Evolutionary conservation across 139 green algal genomes (phyloP), one percentile per base, ranked within the genome.

Genomic region (Pycnococcus provasolii): DNA sequence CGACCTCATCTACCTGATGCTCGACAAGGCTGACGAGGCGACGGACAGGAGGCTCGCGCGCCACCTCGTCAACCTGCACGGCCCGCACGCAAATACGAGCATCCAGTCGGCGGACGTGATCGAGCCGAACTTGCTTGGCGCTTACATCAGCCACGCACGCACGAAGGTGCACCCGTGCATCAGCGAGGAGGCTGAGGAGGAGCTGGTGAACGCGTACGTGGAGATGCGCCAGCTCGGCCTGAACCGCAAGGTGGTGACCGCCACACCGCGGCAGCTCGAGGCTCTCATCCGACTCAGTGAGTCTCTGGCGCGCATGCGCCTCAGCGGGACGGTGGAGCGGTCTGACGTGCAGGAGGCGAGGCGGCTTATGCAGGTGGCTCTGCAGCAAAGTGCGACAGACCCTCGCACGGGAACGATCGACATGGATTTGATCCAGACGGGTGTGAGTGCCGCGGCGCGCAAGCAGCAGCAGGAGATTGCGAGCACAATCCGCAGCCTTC

Each of bases 1-100:
- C 58, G 91, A 98, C 80, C 86, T 98, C 64, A 94, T 98, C 72
- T 98, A 96, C 80, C 80, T 97, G 68, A 64, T 80, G 4, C 80
- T 98, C 59, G 91, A 98, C 83, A 92, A 91, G 70, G 81, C 80
- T 26, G 79, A 95, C 53, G 81, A 91, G 72, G 71, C 77, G 2
- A 82, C 60, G 46, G 93, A 99, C 81, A 71, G 83, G 5, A 74
- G 82, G 45, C 84, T 99, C 50, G 93, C 91, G 0, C 78, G 82
- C 51, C 91, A 97, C 71, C 80, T 99, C 37, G 81, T 97, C 26
- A 83, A 77, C 26, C 79, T 99, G 45, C 91, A 94, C 79, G 86
- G 88, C 62, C 76, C 83, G 42, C 57, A 76, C 1, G 61, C 52
- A 4, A 60, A 65, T 11, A 52, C 77, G 60, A 64, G 40, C 7